These are phyloP conservation scores for Mycena chlorophos DNA, from an alignment of 768 basidiomycete species.

Conservation along the genomic window DNA sequence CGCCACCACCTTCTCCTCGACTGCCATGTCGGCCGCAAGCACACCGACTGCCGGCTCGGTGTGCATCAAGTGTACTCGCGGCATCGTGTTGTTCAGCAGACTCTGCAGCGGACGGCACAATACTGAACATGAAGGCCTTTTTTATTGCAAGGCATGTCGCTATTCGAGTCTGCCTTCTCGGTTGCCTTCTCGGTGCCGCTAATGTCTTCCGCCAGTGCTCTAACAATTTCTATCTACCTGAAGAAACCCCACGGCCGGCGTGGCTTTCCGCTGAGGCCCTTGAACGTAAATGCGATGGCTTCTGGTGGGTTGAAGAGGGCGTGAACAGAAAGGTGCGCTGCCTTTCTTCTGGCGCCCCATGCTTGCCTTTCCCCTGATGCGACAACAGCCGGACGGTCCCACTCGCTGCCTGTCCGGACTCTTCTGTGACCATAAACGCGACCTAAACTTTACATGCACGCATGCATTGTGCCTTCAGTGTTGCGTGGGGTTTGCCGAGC, in stretches of 20 bases:
- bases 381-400: not conserved
- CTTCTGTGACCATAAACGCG: not conserved
- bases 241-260: not conserved
- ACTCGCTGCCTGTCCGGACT: not conserved
- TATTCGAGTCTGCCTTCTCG: not conserved
- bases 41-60: too few species aligned
- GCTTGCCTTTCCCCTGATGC: too few species aligned
- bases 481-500: not conserved
- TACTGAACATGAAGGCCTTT: not conserved
- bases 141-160: not conserved
- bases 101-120: not conserved
- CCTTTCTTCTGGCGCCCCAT: not conserved
- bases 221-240: not conserved
- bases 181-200: too few species aligned
- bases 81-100: too few species aligned
- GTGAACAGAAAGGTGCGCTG: not conserved
- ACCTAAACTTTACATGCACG: not conserved
- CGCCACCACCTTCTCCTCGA: too few species aligned
- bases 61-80: too few species aligned
- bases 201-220: too few species aligned
- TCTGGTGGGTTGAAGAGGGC: not conserved
- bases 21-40: too few species aligned
- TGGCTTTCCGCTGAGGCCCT: not conserved
- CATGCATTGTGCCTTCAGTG: not conserved
- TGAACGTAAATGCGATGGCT: not conserved